These are phyloP conservation scores for Clarireedia monteithiana DNA, from an alignment of 2,329 filamentous ascomycete species.

Conservation along the genomic window DNA sequence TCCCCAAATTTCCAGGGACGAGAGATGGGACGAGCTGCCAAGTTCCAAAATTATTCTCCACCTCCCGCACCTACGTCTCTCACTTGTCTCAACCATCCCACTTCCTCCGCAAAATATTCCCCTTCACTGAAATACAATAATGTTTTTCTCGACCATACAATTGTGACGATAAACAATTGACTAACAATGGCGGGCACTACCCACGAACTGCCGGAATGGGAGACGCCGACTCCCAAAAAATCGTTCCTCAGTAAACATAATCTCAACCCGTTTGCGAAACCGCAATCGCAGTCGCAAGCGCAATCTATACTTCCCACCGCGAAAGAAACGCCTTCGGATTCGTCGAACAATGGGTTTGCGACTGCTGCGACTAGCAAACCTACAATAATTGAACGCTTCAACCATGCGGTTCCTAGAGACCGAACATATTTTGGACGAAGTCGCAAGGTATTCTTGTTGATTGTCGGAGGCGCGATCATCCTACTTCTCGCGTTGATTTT, in stretches of 20 bases:
- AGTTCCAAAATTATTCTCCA: neutral
- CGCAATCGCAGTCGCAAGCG: neutral
- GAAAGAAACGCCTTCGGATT: slow-evolving; percentile 2
- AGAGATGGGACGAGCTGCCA: neutral
- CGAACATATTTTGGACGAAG: slow-evolving; percentile 15
- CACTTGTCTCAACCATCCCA: neutral
- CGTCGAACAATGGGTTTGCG: neutral
- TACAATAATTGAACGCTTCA: neutral
- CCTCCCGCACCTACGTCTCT: neutral
- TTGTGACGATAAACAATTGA: neutral
- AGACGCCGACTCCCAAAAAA: slow-evolving; percentile 12
- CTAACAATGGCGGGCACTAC: slow-evolving; percentile 10
- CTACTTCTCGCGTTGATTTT: slow-evolving; percentile 29
- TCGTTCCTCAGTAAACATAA: slow-evolving; percentile 13
- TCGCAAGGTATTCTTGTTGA: slow-evolving; percentile 12
- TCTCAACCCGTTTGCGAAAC: slow-evolving; percentile 8
- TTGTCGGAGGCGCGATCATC: slow-evolving; percentile 2
- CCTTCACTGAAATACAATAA: neutral
- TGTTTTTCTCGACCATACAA: neutral
- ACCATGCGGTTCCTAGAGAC: slow-evolving; percentile 4
- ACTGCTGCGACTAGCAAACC: neutral
- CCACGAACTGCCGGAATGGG: slow-evolving; percentile 23
- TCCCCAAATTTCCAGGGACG: neutral
- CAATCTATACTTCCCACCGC: slow-evolving; percentile 1
- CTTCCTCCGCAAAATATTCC: neutral